These are phyloP conservation scores for Stachybotrys elegans DNA, from an alignment of 2,329 filamentous ascomycete species.

Conservation along the genomic window DNA sequence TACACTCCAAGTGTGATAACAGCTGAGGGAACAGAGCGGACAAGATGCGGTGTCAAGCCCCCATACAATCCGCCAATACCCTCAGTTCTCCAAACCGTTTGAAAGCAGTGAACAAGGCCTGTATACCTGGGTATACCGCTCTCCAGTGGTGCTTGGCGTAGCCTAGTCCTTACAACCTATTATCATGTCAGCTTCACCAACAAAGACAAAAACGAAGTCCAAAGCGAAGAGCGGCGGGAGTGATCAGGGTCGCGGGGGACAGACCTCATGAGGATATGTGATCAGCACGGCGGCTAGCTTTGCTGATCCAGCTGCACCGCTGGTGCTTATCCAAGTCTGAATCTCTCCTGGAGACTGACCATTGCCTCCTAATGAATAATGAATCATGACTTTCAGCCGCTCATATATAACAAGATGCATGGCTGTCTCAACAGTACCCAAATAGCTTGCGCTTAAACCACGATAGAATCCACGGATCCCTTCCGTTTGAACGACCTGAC, in stretches of 20 bases:
- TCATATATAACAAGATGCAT: conserved; percentile 70
- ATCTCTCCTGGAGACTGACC: conserved; percentile 63
- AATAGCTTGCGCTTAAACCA: conserved; percentile 62
- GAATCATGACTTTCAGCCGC: conserved; percentile 49
- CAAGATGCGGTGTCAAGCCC: conserved; percentile 63
- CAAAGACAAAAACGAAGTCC: no score
- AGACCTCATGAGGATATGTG: conserved; percentile 81
- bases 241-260: no score
- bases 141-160: conserved; percentile 68
- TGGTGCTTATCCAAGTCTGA: conserved; percentile 66
- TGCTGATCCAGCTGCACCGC: conserved; percentile 69
- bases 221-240: no score
- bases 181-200: background rate
- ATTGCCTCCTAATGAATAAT: conserved; percentile 42
- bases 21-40: conserved; percentile 65
- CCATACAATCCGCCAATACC: conserved; percentile 64
- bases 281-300: conserved; percentile 74
- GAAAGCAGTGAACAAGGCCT: conserved; percentile 62
- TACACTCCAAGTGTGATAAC: conserved; percentile 70
- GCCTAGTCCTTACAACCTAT: conserved; percentile 68
- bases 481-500: conserved; percentile 59
- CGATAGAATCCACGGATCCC: conserved; percentile 62
- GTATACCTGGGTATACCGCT: conserved; percentile 60
- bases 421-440: conserved; percentile 64
- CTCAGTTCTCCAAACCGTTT: conserved; percentile 60